Conservation (phyloP, 2,329 filamentous ascomycete species). For the Aspergillus neoniger region DNA sequence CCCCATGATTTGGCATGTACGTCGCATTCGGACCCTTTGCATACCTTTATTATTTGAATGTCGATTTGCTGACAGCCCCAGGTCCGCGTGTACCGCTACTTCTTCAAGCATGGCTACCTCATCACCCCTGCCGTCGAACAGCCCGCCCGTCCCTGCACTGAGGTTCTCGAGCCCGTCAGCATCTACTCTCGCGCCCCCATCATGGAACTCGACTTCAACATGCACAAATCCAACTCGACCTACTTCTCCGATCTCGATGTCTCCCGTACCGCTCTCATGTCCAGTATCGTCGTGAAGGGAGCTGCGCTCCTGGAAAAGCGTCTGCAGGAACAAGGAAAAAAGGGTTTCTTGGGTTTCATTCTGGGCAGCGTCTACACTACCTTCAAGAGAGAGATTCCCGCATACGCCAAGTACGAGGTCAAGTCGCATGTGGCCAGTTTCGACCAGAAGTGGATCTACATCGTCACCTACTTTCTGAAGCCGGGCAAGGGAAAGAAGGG, state of each 20-base stretch:
- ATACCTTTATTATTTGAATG: not conserved
- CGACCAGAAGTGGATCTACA: constrained; percentile 78
- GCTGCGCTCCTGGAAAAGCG: constrained; percentile 51
- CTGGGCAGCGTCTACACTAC: constrained; percentile 70
- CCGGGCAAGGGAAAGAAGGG: constrained; percentile 33
- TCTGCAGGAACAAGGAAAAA: constrained; percentile 54
- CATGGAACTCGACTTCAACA: constrained; percentile 79
- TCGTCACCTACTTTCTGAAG: constrained; percentile 70
- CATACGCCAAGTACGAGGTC: constrained; percentile 69
- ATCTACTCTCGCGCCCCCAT: constrained; percentile 65
- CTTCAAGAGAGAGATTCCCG: constrained; percentile 70
- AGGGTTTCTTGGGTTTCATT: constrained; percentile 59
- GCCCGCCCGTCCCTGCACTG: constrained; percentile 40
- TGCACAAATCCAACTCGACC: constrained; percentile 77
- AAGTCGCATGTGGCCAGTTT: constrained; percentile 68
- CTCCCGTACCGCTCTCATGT: constrained; percentile 74
- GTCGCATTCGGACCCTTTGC: constrained; percentile 8
- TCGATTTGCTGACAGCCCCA: constrained; percentile 26
- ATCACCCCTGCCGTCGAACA: constrained; percentile 43
- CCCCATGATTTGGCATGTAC: constrained; percentile 36
- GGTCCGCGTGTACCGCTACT: constrained; percentile 60
- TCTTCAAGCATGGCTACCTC: constrained; percentile 55
- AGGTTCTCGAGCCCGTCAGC: constrained; percentile 69
- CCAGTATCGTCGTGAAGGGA: constrained; percentile 62
- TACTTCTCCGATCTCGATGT: constrained; percentile 86